Evolutionary conservation across 306 rosid genomes (phyloP).

Genomic region (Dryas alaskensis): DNA sequence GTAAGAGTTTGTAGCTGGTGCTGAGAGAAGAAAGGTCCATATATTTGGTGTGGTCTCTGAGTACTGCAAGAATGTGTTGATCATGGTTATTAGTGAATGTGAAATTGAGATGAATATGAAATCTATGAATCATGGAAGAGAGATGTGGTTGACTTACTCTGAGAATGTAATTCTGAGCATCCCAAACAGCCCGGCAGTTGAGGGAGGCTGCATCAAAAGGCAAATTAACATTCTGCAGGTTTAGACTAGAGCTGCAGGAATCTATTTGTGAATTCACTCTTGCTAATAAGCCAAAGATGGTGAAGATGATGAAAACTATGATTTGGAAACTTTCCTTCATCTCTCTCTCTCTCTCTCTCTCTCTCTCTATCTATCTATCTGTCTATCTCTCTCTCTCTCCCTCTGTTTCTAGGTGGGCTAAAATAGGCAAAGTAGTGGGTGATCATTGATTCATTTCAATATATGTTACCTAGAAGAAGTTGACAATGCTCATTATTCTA

Average conservation of each 20-base stretch:
- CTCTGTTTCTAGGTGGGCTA: neutral
- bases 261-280: conserved; percentile 44
- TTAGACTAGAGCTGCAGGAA: conserved; percentile 51
- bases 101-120: neutral
- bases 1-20: conserved; percentile 48
- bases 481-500: conserved; percentile 16
- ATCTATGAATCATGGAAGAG: neutral
- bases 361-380: neutral
- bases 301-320: conserved; percentile 25
- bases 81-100: neutral
- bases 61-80: conserved; percentile 42
- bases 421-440: conserved; percentile 22
- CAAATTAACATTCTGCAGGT: conserved; percentile 36
- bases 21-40: conserved; percentile 76
- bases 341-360: conserved; percentile 17
- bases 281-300: conserved; percentile 36
- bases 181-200: conserved; percentile 62
- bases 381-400: neutral
- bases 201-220: conserved; percentile 56
- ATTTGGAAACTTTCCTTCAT: conserved; percentile 29
- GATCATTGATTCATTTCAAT: neutral
- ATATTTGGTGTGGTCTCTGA: conserved; percentile 34
- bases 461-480: conserved; percentile 17
- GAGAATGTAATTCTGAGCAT: conserved; percentile 52
- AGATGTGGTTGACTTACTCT: conserved; percentile 54